Conservation (phyloP, 768 basidiomycete species). For the Holtermanniella nyarrowii region DNA sequence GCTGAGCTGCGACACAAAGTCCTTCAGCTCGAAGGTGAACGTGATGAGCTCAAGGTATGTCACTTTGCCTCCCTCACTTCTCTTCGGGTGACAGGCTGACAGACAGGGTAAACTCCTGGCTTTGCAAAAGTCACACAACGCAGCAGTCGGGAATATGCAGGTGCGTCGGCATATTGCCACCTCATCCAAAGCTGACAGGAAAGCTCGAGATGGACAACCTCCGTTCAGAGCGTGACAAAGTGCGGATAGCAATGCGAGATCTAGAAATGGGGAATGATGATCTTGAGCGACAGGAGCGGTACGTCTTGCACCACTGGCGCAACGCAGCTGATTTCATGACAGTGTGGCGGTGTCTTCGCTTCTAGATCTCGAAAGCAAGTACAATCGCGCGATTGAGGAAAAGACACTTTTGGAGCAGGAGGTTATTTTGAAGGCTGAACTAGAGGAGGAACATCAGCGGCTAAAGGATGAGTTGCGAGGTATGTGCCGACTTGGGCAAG, state of each 20-base stretch:
- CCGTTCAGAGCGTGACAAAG: conserved; percentile 37
- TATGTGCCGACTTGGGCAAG: too few relatives aligned
- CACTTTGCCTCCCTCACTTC: background rate
- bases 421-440: conserved; percentile 71
- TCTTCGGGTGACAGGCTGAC: background rate
- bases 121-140: conserved; percentile 55
- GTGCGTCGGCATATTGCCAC: conserved; percentile 71
- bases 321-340: conserved; percentile 47
- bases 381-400: conserved; percentile 84
- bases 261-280: conserved; percentile 55
- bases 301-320: conserved; percentile 5
- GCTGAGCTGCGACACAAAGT: conserved; percentile 27
- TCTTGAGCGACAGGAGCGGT: conserved; percentile 83
- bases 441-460: conserved; percentile 85
- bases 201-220: conserved; percentile 87
- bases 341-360: conserved; percentile 42
- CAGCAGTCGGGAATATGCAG: conserved; percentile 79
- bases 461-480: conserved; percentile 88
- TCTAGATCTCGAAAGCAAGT: conserved; percentile 62
- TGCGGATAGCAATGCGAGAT: conserved; percentile 33
- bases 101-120: conserved; percentile 39
- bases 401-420: conserved; percentile 96
- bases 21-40: conserved; percentile 28
- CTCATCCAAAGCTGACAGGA: conserved; percentile 60
- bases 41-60: conserved; percentile 33